phyloP scores from a whole-genome alignment of 257 asterid genomes.

The Coffea canephora region DNA sequence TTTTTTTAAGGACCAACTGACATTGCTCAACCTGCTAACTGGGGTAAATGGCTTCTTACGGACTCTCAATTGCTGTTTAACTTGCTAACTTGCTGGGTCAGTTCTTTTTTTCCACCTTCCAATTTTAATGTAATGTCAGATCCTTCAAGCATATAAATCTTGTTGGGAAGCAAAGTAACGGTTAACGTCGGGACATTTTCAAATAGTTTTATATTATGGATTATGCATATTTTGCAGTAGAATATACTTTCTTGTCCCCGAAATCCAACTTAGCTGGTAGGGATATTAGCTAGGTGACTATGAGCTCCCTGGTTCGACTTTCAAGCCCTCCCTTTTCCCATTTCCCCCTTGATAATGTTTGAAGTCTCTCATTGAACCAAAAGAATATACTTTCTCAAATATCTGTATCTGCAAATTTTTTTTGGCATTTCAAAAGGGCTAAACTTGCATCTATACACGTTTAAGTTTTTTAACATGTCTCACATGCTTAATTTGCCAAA shows the following conservation, averaged over 20 bases:
- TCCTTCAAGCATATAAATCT: background rate
- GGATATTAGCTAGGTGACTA: too few relatives aligned
- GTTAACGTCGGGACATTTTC: background rate
- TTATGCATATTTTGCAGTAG: background rate
- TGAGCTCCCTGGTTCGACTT: too few relatives aligned
- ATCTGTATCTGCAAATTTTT: background rate
- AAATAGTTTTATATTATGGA: background rate
- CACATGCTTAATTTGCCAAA: background rate
- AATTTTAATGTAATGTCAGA: background rate
- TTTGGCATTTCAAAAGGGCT: background rate
- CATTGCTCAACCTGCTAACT: constrained; percentile 35
- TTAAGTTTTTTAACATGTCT: too few relatives aligned
- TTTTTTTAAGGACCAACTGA: constrained; percentile 18
- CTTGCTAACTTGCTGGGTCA: background rate
- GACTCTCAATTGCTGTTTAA: background rate
- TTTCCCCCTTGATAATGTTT: too few relatives aligned
- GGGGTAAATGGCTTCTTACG: constrained; percentile 31
- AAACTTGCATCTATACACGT: too few relatives aligned
- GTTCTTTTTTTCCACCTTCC: too few relatives aligned
- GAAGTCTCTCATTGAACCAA: too few relatives aligned
- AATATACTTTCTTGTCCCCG: background rate
- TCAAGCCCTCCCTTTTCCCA: too few relatives aligned
- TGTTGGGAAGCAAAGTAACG: background rate
- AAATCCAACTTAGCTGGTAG: too few relatives aligned
- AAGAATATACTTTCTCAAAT: background rate